Percentiles rank a stretch among this genome's conserved stretches.
Conservation (phyloP, 2,329 filamentous ascomycete genomes). For the Colletotrichum salicis region DNA sequence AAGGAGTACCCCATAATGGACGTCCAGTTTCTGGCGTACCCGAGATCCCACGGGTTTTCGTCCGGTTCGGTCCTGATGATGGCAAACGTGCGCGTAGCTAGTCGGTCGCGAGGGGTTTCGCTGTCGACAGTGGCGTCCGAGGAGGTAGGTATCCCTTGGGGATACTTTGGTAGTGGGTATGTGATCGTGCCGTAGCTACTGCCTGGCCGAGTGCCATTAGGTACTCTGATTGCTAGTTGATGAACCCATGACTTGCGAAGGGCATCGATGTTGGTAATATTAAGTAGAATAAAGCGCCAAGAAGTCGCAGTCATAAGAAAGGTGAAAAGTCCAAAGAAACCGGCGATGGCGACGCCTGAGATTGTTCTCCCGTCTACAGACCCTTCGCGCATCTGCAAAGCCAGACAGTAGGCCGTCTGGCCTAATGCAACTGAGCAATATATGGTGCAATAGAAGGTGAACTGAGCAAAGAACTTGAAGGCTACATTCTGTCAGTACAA, state of each 20-base stretch:
- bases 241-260: slow-evolving; percentile 72
- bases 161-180: slow-evolving; percentile 62
- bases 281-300: slow-evolving; percentile 74
- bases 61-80: slow-evolving; percentile 78
- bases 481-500: slow-evolving; percentile 51
- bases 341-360: slow-evolving; percentile 72
- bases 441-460: slow-evolving; percentile 77
- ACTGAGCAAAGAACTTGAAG: slow-evolving; percentile 94
- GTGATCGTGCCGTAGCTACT: slow-evolving; percentile 63
- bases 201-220: slow-evolving; percentile 55
- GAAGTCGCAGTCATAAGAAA: slow-evolving; percentile 81
- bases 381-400: slow-evolving; percentile 59
- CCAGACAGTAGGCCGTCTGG: slow-evolving; percentile 72
- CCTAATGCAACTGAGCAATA: slow-evolving; percentile 74
- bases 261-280: slow-evolving; percentile 87
- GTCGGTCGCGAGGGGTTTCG: slow-evolving; percentile 46
- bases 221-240: slow-evolving; percentile 80
- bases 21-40: slow-evolving; percentile 75
- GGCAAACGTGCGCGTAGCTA: slow-evolving; percentile 76
- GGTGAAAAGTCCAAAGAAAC: slow-evolving; percentile 84
- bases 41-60: slow-evolving; percentile 89
- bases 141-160: slow-evolving; percentile 28
- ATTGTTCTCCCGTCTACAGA: slow-evolving; percentile 69
- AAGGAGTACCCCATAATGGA: slow-evolving; percentile 80
- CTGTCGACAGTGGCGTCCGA: slow-evolving; percentile 16